Percentiles rank a stretch among this genome's conserved stretches.
Conservation (phyloP, 495 filamentous ascomycete genomes). For the Pyronema omphalodes region DNA sequence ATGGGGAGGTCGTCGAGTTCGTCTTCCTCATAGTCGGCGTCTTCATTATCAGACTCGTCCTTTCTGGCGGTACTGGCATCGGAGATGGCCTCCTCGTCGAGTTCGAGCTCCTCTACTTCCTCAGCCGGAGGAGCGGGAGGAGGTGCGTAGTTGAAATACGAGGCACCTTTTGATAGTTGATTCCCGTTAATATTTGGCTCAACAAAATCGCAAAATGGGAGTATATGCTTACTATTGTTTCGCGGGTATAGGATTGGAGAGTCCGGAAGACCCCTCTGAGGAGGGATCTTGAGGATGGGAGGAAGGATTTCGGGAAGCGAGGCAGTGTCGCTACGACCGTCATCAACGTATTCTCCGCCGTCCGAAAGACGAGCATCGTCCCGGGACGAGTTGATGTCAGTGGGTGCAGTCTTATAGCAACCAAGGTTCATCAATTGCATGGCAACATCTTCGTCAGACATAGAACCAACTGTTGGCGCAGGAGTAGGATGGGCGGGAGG, state of each 20-base stretch:
- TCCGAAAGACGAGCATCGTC: constrained; percentile 76
- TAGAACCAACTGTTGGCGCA: constrained; percentile 82
- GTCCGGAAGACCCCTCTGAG: constrained; percentile 3
- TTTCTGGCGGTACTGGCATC: constrained; percentile 25
- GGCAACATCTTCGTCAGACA: constrained; percentile 95
- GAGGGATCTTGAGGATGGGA: constrained; percentile 17
- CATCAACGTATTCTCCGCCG: constrained; percentile 58
- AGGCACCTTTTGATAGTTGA: constrained; percentile 6
- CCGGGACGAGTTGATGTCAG: constrained; percentile 74
- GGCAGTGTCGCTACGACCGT: constrained; percentile 51
- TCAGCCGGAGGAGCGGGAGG: neutral
- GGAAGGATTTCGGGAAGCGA: constrained; percentile 44
- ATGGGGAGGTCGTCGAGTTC: constrained; percentile 21
- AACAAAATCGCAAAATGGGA: constrained; percentile 47
- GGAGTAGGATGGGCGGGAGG: constrained; percentile 55
- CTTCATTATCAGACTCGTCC: constrained; percentile 33
- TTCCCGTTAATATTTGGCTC: constrained; percentile 54
- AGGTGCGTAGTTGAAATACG: neutral
- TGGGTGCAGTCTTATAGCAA: constrained; percentile 75
- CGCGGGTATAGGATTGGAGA: constrained; percentile 20
- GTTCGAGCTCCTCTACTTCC: too few species aligned
- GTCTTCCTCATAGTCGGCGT: constrained; percentile 34
- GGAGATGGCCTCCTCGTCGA: constrained; percentile 17
- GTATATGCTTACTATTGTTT: constrained; percentile 36
- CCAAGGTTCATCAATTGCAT: constrained; percentile 88